Conservation (phyloP, 306 rosid species). For the Prunus persica region Prunus_persica_NCBIv2 NC_034009.1:38872501-38873000, state of each 20-base stretch:
- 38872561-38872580: slow-evolving; percentile 87
- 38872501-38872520: slow-evolving; percentile 63
- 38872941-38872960: slow-evolving; percentile 47
- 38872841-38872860: slow-evolving; percentile 69
- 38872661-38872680: slow-evolving; percentile 93
- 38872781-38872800: slow-evolving; percentile 60
- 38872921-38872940: slow-evolving; percentile 70
- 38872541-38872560: slow-evolving; percentile 84
- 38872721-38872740: slow-evolving; percentile 61
- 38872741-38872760: slow-evolving; percentile 96
- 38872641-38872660: slow-evolving; percentile 99
- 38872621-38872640: slow-evolving; percentile 93
- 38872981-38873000: slow-evolving; percentile 78
- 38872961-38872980: slow-evolving; percentile 56
- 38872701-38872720: slow-evolving; percentile 91
- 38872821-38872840: slow-evolving; percentile 67
- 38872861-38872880: slow-evolving; percentile 59
- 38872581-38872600: slow-evolving; percentile 95
- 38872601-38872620: slow-evolving; percentile 89
- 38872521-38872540: slow-evolving; percentile 97
- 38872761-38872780: slow-evolving; percentile 77
- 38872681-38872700: slow-evolving; percentile 97
- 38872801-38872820: slow-evolving; percentile 93
- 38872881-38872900: slow-evolving; percentile 55
- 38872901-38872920: slow-evolving; percentile 79